phyloP scores from a whole-genome alignment of 768 basidiomycete genomes.

The Pseudohyphozyma bogoriensis region DNA sequence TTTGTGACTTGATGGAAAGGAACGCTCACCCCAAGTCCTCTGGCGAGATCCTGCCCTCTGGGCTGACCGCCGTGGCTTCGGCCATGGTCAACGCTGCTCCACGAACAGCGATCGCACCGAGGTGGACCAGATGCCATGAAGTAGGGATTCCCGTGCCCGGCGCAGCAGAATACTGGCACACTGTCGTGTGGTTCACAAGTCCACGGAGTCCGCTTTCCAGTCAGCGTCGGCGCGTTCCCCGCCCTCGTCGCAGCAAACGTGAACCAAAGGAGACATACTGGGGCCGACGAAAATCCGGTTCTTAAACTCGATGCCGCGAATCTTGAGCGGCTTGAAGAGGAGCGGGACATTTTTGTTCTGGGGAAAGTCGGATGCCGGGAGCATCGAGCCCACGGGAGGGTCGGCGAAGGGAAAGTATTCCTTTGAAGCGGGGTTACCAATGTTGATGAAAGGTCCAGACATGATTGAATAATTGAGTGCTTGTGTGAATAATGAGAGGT shows the following conservation, averaged over 20 bases:
- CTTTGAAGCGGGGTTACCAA: too few species aligned
- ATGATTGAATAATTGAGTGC: too few species aligned
- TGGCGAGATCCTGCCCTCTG: constrained; percentile 51
- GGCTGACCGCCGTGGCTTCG: constrained; percentile 53
- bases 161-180: constrained; percentile 73
- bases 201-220: too few species aligned
- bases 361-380: too few species aligned
- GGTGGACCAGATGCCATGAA: constrained; percentile 73
- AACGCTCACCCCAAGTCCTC: not conserved
- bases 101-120: constrained; percentile 54
- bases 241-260: not conserved
- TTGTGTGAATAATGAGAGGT: too few species aligned
- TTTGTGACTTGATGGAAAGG: constrained; percentile 26
- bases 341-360: constrained; percentile 49
- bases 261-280: constrained; percentile 47
- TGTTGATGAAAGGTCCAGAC: too few species aligned
- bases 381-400: constrained; percentile 9
- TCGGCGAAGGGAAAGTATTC: not conserved
- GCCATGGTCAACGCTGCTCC: constrained; percentile 61
- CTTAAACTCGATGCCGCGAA: constrained; percentile 56
- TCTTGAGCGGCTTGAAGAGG: constrained; percentile 57
- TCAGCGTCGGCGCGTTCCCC: not conserved
- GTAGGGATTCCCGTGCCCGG: constrained; percentile 57
- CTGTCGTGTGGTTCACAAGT: too few species aligned
- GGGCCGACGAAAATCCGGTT: constrained; percentile 51